Conservation (phyloP, 331 rosid genomes). For the Dryas integrifolia region DNA sequence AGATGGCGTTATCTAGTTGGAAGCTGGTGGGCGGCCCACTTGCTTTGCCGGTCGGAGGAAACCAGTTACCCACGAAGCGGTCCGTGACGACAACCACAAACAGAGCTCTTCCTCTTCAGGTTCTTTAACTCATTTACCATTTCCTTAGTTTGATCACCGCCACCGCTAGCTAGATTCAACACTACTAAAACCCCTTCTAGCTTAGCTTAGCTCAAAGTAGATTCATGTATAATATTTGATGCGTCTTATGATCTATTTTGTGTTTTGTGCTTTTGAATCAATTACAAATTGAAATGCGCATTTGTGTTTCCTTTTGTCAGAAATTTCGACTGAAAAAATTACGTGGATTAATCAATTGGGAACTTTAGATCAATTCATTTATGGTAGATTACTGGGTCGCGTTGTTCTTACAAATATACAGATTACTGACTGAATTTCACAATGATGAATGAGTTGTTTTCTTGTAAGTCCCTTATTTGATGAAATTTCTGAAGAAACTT, state of each 20-base stretch:
- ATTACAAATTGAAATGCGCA: not conserved
- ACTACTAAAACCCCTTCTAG: not conserved
- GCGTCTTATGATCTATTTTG: not conserved
- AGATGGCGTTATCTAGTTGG: slow-evolving; percentile 24
- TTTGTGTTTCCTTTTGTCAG: not conserved
- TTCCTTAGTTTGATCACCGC: not conserved
- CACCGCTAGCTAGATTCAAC: not conserved
- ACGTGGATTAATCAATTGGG: not conserved
- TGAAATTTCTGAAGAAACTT: not conserved
- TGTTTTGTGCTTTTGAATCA: not conserved
- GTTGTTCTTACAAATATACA: too few relatives aligned
- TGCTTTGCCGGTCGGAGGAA: slow-evolving; percentile 5
- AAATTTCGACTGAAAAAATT: not conserved
- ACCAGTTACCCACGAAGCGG: slow-evolving; percentile 8
- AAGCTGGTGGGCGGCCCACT: slow-evolving; percentile 18
- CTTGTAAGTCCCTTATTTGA: not conserved
- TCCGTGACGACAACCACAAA: slow-evolving; percentile 7
- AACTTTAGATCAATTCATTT: not conserved
- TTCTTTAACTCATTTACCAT: not conserved
- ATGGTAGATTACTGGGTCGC: not conserved
- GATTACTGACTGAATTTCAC: not conserved
- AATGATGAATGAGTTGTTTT: not conserved
- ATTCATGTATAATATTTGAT: not conserved
- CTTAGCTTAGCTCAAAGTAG: not conserved
- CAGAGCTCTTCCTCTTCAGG: slow-evolving; percentile 25